Conservation (phyloP, 2,329 filamentous ascomycete genomes). For the Fusarium sp. region DNA sequence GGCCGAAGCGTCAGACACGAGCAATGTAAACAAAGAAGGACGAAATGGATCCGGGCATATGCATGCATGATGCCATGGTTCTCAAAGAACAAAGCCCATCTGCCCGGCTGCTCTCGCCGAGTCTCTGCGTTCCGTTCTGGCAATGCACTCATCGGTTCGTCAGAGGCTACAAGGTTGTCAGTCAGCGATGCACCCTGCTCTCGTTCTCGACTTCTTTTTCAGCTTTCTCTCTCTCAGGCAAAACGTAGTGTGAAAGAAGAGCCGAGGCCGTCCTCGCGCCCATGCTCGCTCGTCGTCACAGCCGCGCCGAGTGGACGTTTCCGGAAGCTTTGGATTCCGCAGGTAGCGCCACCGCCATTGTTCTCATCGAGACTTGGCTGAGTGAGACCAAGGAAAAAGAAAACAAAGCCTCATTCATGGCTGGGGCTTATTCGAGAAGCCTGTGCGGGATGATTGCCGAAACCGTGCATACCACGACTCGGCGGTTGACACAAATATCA, state of each 20-base stretch:
- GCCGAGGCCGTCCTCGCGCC: constrained; percentile 5
- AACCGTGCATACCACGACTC: neutral
- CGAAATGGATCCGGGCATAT: neutral
- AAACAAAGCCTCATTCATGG: neutral
- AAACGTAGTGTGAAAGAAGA: neutral
- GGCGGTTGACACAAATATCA: neutral
- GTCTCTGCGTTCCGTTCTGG: constrained; percentile 12
- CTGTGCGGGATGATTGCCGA: neutral
- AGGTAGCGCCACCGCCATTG: constrained; percentile 8
- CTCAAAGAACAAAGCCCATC: neutral
- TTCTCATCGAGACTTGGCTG: constrained; percentile 5
- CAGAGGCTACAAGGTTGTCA: constrained; percentile 8
- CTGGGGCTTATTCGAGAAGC: neutral
- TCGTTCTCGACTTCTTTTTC: neutral
- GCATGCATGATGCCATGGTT: constrained; percentile 20
- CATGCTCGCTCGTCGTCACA: constrained; percentile 12
- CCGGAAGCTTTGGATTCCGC: constrained; percentile 12
- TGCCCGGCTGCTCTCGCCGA: neutral
- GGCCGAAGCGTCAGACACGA: neutral
- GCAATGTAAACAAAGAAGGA: constrained; percentile 6
- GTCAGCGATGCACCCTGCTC: constrained; percentile 23
- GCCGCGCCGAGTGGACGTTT: constrained; percentile 1
- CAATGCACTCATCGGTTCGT: constrained; percentile 22
- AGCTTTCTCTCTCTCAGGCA: neutral
- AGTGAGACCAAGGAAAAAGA: neutral